Base-by-base conservation (phyloP, 805 yeast genomes). In the Wickerhamiella cacticola region DNA sequence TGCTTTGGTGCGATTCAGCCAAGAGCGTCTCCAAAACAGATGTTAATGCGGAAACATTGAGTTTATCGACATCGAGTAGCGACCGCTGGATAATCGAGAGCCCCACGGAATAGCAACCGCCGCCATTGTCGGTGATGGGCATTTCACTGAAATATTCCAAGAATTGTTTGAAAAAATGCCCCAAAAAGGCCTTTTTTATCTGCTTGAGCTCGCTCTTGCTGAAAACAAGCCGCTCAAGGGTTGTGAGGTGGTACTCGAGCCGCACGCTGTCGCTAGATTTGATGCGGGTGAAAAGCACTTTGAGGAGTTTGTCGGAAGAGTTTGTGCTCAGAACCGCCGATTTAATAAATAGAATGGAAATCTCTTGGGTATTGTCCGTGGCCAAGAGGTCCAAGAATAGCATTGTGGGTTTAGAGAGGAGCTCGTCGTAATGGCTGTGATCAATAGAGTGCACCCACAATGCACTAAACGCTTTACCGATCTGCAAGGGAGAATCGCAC, bases 381-480 rank as follows among this genome's bases (percentile, higher is more conserved):
- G 41, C 31, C 16, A 54, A 60, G 36, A 77, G 81, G 58, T 87
- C 95, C 28, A 88, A 61, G 15, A 84, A 65, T 1, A 84, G 59
- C 51, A 78, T 76, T 5, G 86, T 60, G 0, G 95, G 92, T 52
- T 80, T 69, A 5, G 72, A 65, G 10, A 86, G 62, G 6, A 81
- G 63, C 2, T 61, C 53, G 45, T 71, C 79, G 52, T 54, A 53
- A 55, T 64, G 62, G 2, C 60, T 52, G 3, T 64, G 56, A 31
- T 78, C 84, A 39, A 70, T 73, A 0, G 89, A 72, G 55, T 83
- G 89, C 2, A 71, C 69, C 96, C 96, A 89, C 4, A 88, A 59
- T 7, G 76, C 71, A 45, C 76, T 71, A 53, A 85, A 73, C 0
- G 82, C 80, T 15, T 67, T 61, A 1, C 80, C 62, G 50, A 78